These are phyloP conservation scores for Trichosanthes truncata DNA, from an alignment of 306 rosid genomes.

Conservation along the genomic window DNA sequence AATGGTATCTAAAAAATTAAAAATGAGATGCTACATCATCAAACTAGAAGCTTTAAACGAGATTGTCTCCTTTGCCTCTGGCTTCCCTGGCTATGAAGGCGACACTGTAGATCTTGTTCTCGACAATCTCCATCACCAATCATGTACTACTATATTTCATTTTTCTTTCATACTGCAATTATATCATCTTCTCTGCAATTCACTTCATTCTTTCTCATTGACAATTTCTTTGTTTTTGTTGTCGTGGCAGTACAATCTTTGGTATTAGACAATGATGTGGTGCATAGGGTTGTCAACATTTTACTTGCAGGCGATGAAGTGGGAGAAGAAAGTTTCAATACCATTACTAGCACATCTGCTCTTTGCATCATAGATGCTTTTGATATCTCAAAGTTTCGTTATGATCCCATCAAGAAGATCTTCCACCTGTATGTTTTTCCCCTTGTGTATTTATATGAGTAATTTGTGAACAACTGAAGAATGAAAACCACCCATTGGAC, in stretches of 20 bases:
- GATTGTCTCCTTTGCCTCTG: constrained; percentile 56
- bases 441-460: background rate
- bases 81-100: constrained; percentile 33
- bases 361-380: constrained; percentile 51
- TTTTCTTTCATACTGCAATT: background rate
- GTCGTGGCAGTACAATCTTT: constrained; percentile 47
- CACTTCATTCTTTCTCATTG: background rate
- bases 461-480: background rate
- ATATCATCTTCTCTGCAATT: no score
- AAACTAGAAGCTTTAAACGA: constrained; percentile 62
- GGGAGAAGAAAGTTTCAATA: constrained; percentile 16
- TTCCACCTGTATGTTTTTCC: constrained; percentile 42
- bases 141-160: constrained; percentile 22
- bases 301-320: constrained; percentile 40
- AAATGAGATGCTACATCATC: constrained; percentile 65
- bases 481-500: background rate
- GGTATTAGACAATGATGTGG: constrained; percentile 50
- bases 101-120: constrained; percentile 59
- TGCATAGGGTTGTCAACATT: constrained; percentile 37
- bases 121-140: constrained; percentile 37
- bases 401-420: constrained; percentile 57
- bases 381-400: constrained; percentile 42
- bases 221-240: background rate
- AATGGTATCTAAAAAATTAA: constrained; percentile 63
- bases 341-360: constrained; percentile 13